Evolutionary conservation across 2,329 filamentous ascomycete genomes (phyloP).

Genomic region (Chaetomium sp.): DNA sequence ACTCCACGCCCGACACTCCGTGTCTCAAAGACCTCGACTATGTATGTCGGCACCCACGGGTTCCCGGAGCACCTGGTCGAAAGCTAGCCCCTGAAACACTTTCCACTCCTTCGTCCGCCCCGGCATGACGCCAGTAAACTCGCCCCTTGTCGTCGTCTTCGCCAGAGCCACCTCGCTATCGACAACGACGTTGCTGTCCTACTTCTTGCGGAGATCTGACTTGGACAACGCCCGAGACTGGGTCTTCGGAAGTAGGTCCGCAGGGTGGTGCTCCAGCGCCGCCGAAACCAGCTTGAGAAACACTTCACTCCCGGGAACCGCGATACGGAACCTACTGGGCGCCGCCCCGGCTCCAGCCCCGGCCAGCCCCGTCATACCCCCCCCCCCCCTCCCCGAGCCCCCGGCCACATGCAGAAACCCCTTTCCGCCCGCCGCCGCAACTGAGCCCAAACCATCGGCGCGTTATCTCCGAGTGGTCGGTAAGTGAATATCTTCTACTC

Average conservation of each 20-base stretch:
- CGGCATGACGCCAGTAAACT: conserved; percentile 59
- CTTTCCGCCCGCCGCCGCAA: conserved; percentile 69
- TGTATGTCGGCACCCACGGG: conserved; percentile 66
- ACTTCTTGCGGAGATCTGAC: conserved; percentile 64
- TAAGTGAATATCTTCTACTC: too few species aligned
- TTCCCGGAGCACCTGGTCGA: conserved; percentile 72
- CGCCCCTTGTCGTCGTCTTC: conserved; percentile 56
- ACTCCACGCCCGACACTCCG: conserved; percentile 71
- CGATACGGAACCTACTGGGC: conserved; percentile 52
- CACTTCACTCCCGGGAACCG: conserved; percentile 66
- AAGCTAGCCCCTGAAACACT: conserved; percentile 67
- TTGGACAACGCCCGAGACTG: conserved; percentile 66
- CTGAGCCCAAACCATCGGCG: conserved; percentile 62
- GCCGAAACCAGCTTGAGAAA: conserved; percentile 67
- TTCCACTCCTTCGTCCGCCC: conserved; percentile 70
- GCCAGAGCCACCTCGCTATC: conserved; percentile 41
- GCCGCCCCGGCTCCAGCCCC: conserved; percentile 39
- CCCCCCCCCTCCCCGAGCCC: conserved; percentile 45
- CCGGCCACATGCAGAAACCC: conserved; percentile 66
- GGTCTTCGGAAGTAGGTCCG: conserved; percentile 59
- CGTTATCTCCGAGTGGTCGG: conserved; percentile 54
- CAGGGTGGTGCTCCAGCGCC: conserved; percentile 64
- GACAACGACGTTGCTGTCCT: conserved; percentile 65
- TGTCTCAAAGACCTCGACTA: conserved; percentile 75
- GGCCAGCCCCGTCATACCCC: conserved; percentile 23